Evolutionary conservation across 495 filamentous ascomycete species (phyloP), one percentile per base, ranked within the genome.

Genomic region (Penicillium atrosanguineum): DNA sequence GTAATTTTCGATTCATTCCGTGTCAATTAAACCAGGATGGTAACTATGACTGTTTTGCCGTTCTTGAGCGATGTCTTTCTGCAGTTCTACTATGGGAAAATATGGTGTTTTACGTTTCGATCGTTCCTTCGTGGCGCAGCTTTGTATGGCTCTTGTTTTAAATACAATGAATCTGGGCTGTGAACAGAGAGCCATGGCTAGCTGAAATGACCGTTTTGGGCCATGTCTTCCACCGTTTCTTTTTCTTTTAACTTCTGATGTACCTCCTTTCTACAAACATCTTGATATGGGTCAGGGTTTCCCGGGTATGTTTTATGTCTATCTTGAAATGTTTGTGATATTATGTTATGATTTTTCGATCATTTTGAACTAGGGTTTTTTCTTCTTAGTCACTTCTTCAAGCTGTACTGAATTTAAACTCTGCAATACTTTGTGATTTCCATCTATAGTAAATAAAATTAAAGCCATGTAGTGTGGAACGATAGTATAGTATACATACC

Each of bases 1-100:
- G 74, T 77, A 29, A 77, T 77, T 48, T 72, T 77, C 48, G 74
- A 77, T 56, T 61, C 73, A 4, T 77, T 77, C 73, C 73, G 74
- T 52, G 62, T 77, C 54, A 77, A 75, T 62, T 77, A 62, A 68
- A 45, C 25, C 49, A 52, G 31, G 31, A 50, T 36, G 44, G 42
- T 54, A 57, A 56, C 53, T 59, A 37, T 48, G 50, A 49, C 56
- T 68, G 42, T 64, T 62, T 67, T 69, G 56, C 61, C 57, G 65
- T 72, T 71, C 56, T 75, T 69, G 18, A 75, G 72, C 70, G 72
- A 69, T 59, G 65, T 54, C 21, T 69, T 63, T 57, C 53, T 59
- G 26, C 31, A 34, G 31, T 63, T 65, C 64, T 52, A 56, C 50
- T 56, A 64, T 65, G 69, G 61, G 50, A 67, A 71, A 66, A 59